Evolutionary conservation across 78 protist genomes (phyloP).

Genomic region (Dictyostelium intermedium): DNA sequence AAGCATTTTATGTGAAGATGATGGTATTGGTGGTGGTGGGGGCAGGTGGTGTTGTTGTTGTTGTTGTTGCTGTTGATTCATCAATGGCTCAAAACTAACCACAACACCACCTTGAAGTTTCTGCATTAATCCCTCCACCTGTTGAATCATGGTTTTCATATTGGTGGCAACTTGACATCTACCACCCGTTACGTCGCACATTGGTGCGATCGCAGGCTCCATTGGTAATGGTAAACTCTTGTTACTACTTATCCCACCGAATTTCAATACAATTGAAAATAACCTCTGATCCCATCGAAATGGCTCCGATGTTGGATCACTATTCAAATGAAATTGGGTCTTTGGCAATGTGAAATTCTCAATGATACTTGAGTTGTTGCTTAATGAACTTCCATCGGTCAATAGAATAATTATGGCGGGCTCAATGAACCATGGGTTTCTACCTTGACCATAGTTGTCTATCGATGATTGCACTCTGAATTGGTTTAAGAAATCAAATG

Average conservation of each 20-base stretch:
- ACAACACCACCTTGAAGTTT: slow-evolving; percentile 23
- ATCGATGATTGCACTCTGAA: slow-evolving; percentile 25
- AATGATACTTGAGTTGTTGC: background rate
- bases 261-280: slow-evolving; percentile 42
- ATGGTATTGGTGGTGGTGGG: slow-evolving; percentile 11
- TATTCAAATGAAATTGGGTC: background rate
- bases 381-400: slow-evolving; percentile 77
- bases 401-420: slow-evolving; percentile 32
- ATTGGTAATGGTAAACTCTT: background rate
- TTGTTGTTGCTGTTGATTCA: background rate
- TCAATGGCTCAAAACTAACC: slow-evolving; percentile 36
- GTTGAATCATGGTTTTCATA: slow-evolving; percentile 48
- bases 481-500: slow-evolving; percentile 78
- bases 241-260: background rate
- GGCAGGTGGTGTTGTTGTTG: background rate
- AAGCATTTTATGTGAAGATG: slow-evolving; percentile 45
- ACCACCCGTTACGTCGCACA: slow-evolving; percentile 70
- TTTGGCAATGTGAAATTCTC: slow-evolving; percentile 31
- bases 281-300: slow-evolving; percentile 83
- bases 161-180: slow-evolving; percentile 42
- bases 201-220: slow-evolving; percentile 15
- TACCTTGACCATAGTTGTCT: slow-evolving; percentile 79
- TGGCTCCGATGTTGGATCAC: slow-evolving; percentile 61
- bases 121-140: slow-evolving; percentile 8
- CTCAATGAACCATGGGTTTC: slow-evolving; percentile 69